Percentiles rank a stretch among this genome's conserved stretches.
Evolutionary conservation across 2,329 filamentous ascomycete species (phyloP).

Genomic region (Xylaria polymorpha): DNA sequence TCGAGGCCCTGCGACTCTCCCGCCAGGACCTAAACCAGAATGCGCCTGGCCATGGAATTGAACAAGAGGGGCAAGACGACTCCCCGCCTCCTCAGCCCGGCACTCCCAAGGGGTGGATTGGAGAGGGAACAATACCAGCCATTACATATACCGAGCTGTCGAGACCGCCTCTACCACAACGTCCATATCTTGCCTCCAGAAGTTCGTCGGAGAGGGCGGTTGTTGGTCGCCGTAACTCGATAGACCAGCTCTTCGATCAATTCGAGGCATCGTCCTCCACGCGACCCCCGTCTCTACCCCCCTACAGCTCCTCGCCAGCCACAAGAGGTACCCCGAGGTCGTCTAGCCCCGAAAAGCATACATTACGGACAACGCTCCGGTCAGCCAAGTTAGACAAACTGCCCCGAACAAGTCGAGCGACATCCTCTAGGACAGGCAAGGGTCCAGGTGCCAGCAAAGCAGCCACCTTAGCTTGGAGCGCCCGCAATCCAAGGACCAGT

Average conservation of each 20-base stretch:
- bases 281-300: constrained; percentile 47
- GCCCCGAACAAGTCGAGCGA: constrained; percentile 54
- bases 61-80: constrained; percentile 39
- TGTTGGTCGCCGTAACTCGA: constrained; percentile 50
- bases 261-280: constrained; percentile 46
- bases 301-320: constrained; percentile 48
- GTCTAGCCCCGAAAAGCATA: constrained; percentile 70
- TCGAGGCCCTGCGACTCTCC: constrained; percentile 82
- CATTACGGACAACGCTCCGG: constrained; percentile 71
- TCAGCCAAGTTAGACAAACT: constrained; percentile 60
- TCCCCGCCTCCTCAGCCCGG: constrained; percentile 34
- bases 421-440: constrained; percentile 58
- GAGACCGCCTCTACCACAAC: constrained; percentile 69
- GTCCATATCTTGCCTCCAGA: constrained; percentile 67
- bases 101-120: constrained; percentile 72
- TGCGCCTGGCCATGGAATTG: constrained; percentile 29
- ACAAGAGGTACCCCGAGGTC: constrained; percentile 58
- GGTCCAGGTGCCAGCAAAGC: constrained; percentile 70
- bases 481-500: constrained; percentile 53
- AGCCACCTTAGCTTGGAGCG: constrained; percentile 71
- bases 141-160: constrained; percentile 84
- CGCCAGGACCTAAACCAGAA: constrained; percentile 55
- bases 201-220: constrained; percentile 63
- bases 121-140: constrained; percentile 82
- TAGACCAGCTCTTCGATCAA: constrained; percentile 43